Conservation (phyloP, 2,329 filamentous ascomycete genomes). For the Colletotrichum shisoi region DNA sequence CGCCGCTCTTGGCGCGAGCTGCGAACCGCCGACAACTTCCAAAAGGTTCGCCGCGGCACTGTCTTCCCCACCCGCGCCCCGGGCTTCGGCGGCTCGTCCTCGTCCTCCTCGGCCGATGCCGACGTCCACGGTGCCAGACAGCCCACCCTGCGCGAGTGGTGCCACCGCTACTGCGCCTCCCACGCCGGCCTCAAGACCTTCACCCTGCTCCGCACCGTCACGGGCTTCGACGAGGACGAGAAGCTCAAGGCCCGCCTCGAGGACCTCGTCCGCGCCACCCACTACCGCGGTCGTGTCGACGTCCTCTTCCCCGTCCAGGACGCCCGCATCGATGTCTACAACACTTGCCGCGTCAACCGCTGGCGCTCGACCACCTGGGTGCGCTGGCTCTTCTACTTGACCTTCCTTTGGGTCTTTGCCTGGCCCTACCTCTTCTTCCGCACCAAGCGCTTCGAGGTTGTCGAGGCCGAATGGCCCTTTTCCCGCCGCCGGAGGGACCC, state of each 20-base stretch:
- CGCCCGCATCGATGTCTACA: slow-evolving; percentile 68
- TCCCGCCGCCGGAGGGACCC: slow-evolving; percentile 45
- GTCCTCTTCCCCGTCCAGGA: slow-evolving; percentile 69
- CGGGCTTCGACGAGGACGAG: slow-evolving; percentile 66
- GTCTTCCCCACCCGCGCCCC: slow-evolving; percentile 62
- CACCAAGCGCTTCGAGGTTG: slow-evolving; percentile 73
- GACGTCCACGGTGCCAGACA: slow-evolving; percentile 14
- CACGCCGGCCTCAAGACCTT: slow-evolving; percentile 66
- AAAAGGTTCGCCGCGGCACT: slow-evolving; percentile 71
- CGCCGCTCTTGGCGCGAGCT: slow-evolving; percentile 55
- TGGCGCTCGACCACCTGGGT: slow-evolving; percentile 73
- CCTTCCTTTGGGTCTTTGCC: slow-evolving; percentile 72
- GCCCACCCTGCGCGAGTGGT: slow-evolving; percentile 63
- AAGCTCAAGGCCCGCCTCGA: slow-evolving; percentile 61
- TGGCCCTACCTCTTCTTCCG: slow-evolving; percentile 75
- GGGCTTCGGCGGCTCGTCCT: slow-evolving; percentile 47
- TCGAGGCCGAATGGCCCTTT: slow-evolving; percentile 68
- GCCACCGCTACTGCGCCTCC: slow-evolving; percentile 70
- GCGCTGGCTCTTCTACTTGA: slow-evolving; percentile 69
- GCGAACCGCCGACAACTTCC: slow-evolving; percentile 63
- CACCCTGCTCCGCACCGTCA: slow-evolving; percentile 59
- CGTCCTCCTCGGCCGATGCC: slow-evolving; percentile 21
- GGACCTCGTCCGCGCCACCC: slow-evolving; percentile 67
- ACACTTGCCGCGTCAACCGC: slow-evolving; percentile 66
- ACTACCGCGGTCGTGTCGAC: slow-evolving; percentile 69